A percentile compares a stretch with the other conserved stretches of the same genome.
Conservation (phyloP, 345 rosid genomes). For the Euphorbia lathyris region DNA sequence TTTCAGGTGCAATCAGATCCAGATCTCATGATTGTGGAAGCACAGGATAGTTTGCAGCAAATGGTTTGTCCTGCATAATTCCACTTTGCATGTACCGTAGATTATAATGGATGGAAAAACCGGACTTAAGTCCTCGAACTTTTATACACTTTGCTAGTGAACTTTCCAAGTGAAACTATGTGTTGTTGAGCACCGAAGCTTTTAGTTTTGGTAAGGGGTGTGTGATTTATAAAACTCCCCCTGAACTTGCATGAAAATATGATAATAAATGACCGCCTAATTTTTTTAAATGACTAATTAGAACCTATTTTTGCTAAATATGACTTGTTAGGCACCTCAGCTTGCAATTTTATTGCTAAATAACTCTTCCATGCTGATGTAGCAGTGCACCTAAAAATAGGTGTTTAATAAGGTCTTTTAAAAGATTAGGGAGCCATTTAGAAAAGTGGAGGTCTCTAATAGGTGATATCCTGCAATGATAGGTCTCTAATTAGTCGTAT, state of each 20-base stretch:
- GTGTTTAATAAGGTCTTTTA: too few species aligned
- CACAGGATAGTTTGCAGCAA: slow-evolving; percentile 48
- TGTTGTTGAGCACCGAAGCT: background rate
- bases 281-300: too few species aligned
- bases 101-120: background rate
- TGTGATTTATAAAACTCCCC: too few species aligned
- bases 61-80: slow-evolving; percentile 37
- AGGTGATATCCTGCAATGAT: too few species aligned
- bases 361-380: too few species aligned
- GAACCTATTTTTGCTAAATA: too few species aligned
- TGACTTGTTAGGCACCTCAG: too few species aligned
- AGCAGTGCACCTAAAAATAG: too few species aligned
- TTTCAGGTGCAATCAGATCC: slow-evolving; percentile 47
- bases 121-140: background rate
- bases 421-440: too few species aligned
- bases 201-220: background rate
- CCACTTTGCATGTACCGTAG: background rate
- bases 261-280: background rate
- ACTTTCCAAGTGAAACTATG: background rate
- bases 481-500: too few species aligned
- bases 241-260: background rate
- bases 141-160: background rate
- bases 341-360: too few species aligned
- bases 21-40: slow-evolving; percentile 39
- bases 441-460: too few species aligned